phyloP scores from a whole-genome alignment of 2,329 filamentous ascomycete species.

The Aspergillus japonicus region DNA sequence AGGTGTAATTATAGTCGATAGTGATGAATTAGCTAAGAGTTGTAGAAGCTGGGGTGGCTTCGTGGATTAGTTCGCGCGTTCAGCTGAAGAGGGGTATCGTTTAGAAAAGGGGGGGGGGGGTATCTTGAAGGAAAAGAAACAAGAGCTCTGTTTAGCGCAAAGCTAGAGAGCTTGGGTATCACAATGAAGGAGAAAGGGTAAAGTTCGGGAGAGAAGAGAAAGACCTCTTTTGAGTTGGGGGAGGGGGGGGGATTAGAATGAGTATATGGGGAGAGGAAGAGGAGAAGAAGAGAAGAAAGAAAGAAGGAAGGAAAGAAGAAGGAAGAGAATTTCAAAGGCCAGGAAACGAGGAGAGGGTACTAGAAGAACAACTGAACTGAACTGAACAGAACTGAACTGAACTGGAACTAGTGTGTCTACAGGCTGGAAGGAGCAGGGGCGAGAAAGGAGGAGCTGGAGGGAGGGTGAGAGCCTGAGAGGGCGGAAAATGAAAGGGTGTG shows the following conservation, averaged over 20 bases:
- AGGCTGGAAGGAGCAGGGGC: conserved; percentile 20
- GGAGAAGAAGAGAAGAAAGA: conserved; percentile 19
- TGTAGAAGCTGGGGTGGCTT: conserved; percentile 20
- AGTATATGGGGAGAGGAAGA: conserved; percentile 21
- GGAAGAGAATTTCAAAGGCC: conserved; percentile 17
- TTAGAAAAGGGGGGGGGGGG: conserved; percentile 16
- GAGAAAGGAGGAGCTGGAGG: conserved; percentile 7
- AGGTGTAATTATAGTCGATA: conserved; percentile 20
- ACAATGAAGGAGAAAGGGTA: conserved; percentile 30
- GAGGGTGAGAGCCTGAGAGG: conserved; percentile 1
- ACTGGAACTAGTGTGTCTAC: no score
- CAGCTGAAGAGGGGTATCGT: conserved; percentile 25
- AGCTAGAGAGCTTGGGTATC: conserved; percentile 42
- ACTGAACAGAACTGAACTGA: conserved; percentile 11
- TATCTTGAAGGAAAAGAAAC: conserved; percentile 37
- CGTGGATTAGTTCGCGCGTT: conserved; percentile 17
- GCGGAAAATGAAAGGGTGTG: conserved; percentile 17
- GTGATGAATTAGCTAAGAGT: conserved; percentile 19
- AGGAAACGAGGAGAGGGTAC: conserved; percentile 24
- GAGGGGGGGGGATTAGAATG: conserved; percentile 22
- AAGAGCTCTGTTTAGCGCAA: conserved; percentile 29
- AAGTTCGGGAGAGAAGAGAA: conserved; percentile 14
- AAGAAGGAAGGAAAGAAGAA: conserved; percentile 24
- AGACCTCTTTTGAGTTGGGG: conserved; percentile 22
- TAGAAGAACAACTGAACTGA: conserved; percentile 22